Evolutionary conservation across 179 eudicot species (phyloP), one percentile per base, ranked within the genome.

Genomic region (Spergularia azorica): DNA sequence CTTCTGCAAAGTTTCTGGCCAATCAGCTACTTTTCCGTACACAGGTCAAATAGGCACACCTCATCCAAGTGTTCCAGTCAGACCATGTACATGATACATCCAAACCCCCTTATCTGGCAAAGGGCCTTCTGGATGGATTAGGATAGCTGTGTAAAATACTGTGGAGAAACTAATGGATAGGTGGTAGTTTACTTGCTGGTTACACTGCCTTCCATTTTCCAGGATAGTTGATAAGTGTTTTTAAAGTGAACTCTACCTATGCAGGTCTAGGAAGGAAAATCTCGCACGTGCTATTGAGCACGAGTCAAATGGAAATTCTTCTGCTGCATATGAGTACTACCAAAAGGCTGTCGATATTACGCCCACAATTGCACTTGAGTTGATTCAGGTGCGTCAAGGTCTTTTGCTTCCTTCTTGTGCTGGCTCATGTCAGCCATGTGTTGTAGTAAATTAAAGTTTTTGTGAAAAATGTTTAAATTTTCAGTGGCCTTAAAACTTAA

Each of bases 321-420:
- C 87, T 71, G 96, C 97, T 74, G 99, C 99, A 67, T 95, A 86
- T 86, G 93, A 93, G 75, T 93, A 89, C 85, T 95, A 91, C 79
- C 98, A 93, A 79, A 95, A 93, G 82, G 97, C 98, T 74, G 92
- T 95, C 59, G 97, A 93, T 81, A 88, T 95, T 77, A 88, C 99
- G 70, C 99, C 99, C 69, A 80, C 87, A 48, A 82, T 93, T 76
- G 99, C 99, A 65, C 80, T 87, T 80, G 95, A 89, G 55, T 85
- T 95, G 51, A 95, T 95, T 65, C 92, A 95, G 97, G 99, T 95
- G 74, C 9, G 61, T 20, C 20, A 26, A 48, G n/a, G 57, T 54
- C 36, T 48, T 63, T 43, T n/a, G 13, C 66, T 21, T 69, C 43
- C 13, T 64, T 64, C 15, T 0, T 46, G 39, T 21, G 38, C 51